Evolutionary conservation across 2,329 filamentous ascomycete genomes (phyloP).

Genomic region (Alternaria novae-zelandiae): DNA sequence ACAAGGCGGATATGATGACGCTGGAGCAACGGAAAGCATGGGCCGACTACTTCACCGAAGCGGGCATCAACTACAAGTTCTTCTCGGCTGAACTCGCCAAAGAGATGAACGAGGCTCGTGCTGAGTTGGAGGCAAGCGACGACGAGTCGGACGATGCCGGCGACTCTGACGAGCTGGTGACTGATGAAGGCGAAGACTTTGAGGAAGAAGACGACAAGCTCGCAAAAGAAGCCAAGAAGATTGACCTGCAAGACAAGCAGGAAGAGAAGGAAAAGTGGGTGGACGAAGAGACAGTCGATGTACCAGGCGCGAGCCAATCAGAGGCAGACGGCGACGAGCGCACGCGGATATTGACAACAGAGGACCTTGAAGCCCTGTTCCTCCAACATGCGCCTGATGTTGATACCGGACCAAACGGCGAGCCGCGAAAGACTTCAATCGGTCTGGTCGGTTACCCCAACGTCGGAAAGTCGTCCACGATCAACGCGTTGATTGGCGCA

Average conservation of each 20-base stretch:
- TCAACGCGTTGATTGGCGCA: slow-evolving; percentile 96
- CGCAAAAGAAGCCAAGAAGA: slow-evolving; percentile 53
- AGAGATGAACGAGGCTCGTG: slow-evolving; percentile 78
- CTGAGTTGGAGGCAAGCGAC: slow-evolving; percentile 60
- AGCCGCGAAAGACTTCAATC: slow-evolving; percentile 77
- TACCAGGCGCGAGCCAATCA: slow-evolving; percentile 44
- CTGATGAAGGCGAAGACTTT: slow-evolving; percentile 54
- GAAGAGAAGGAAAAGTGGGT: slow-evolving; percentile 51
- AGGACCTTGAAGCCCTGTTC: slow-evolving; percentile 91
- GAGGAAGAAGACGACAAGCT: slow-evolving; percentile 59
- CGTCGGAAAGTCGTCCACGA: slow-evolving; percentile 98
- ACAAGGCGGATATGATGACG: slow-evolving; percentile 99
- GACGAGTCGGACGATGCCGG: slow-evolving; percentile 25
- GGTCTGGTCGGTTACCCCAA: slow-evolving; percentile 98
- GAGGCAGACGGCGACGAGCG: slow-evolving; percentile 51
- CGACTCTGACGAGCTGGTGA: slow-evolving; percentile 40
- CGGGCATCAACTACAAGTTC: slow-evolving; percentile 89
- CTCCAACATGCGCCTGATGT: slow-evolving; percentile 73
- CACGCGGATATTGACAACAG: slow-evolving; percentile 83
- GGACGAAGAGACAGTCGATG: slow-evolving; percentile 48
- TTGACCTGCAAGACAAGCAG: slow-evolving; percentile 53
- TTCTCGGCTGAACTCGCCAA: slow-evolving; percentile 95
- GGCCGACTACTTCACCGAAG: slow-evolving; percentile 83
- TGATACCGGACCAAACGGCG: slow-evolving; percentile 55
- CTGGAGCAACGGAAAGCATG: slow-evolving; percentile 78